Conservation (phyloP, 2,329 filamentous ascomycete species). For the Clonostachys byssicola region DNA sequence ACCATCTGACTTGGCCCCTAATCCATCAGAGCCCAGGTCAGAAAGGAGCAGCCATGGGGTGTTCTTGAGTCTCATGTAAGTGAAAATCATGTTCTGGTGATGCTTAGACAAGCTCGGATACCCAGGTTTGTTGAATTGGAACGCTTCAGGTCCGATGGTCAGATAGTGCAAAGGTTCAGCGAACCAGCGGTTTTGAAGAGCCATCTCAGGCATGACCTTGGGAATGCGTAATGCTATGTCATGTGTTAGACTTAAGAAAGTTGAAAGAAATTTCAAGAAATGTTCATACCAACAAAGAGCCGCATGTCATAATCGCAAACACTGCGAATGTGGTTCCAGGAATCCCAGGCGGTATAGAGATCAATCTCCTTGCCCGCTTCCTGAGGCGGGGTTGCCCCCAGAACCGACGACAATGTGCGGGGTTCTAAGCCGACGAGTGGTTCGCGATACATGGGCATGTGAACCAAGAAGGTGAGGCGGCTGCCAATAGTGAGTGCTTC, state of each 20-base stretch:
- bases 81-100: conserved; percentile 58
- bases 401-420: conserved; percentile 45
- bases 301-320: conserved; percentile 81
- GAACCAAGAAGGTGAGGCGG: conserved; percentile 75
- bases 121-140: conserved; percentile 56
- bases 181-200: conserved; percentile 65
- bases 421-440: conserved; percentile 48
- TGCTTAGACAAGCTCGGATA: conserved; percentile 56
- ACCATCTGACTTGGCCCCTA: background rate
- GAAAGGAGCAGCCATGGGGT: conserved; percentile 60
- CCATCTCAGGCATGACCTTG: conserved; percentile 51
- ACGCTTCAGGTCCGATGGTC: conserved; percentile 46
- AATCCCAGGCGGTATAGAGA: conserved; percentile 82
- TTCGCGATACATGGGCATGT: conserved; percentile 79
- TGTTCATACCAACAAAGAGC: conserved; percentile 76
- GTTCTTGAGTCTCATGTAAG: conserved; percentile 61
- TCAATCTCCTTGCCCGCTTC: conserved; percentile 49
- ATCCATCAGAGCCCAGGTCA: conserved; percentile 48
- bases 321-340: conserved; percentile 84
- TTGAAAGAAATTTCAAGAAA: too few species aligned
- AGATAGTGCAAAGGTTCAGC: conserved; percentile 63
- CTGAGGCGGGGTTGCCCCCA: conserved; percentile 21
- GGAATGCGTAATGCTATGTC: conserved; percentile 51
- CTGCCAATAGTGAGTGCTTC: conserved; percentile 72
- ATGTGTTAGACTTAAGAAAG: background rate